Evolutionary conservation across 75 land plant genomes (phyloP).

Genomic region (Larix kaempferi): DNA sequence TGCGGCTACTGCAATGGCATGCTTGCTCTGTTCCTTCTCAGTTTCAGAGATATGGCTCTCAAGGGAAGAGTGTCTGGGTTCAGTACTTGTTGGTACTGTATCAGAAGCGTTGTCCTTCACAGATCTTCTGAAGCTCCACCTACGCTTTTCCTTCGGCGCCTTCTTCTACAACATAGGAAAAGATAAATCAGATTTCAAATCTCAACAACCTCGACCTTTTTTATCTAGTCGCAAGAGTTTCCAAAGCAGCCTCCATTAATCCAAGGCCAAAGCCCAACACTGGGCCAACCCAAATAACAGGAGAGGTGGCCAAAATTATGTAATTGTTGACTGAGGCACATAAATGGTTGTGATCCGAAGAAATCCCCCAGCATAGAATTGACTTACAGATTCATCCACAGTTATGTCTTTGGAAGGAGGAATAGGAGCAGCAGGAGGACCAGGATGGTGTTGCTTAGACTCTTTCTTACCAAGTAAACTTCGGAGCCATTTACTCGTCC

Average conservation of each 20-base stretch:
- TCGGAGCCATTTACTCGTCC: slow-evolving; percentile 66
- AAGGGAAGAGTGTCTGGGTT: neutral
- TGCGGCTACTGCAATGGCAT: slow-evolving; percentile 71
- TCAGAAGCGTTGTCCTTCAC: slow-evolving; percentile 21
- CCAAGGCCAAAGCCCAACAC: neutral
- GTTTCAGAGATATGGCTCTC: slow-evolving; percentile 19
- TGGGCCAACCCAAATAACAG: neutral
- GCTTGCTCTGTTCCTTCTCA: slow-evolving; percentile 50
- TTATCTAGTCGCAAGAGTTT: neutral
- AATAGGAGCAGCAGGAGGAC: slow-evolving; percentile 16
- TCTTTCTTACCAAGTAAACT: slow-evolving; percentile 31
- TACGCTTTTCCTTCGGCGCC: slow-evolving; percentile 64
- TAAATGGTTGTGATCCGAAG: neutral
- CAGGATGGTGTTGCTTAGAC: slow-evolving; percentile 4
- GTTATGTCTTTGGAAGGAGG: neutral
- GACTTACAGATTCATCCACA: slow-evolving; percentile 7
- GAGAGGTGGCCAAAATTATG: neutral
- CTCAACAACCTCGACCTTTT: neutral
- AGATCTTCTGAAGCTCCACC: slow-evolving; percentile 86
- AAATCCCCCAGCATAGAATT: neutral
- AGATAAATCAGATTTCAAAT: neutral
- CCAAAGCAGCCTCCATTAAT: neutral
- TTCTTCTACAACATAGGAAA: slow-evolving; percentile 10
- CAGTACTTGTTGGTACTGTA: slow-evolving; percentile 12
- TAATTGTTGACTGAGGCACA: neutral